These are phyloP conservation scores for Xylaria sp. DNA, from an alignment of 2,329 filamentous ascomycete species.

Conservation along the genomic window DNA sequence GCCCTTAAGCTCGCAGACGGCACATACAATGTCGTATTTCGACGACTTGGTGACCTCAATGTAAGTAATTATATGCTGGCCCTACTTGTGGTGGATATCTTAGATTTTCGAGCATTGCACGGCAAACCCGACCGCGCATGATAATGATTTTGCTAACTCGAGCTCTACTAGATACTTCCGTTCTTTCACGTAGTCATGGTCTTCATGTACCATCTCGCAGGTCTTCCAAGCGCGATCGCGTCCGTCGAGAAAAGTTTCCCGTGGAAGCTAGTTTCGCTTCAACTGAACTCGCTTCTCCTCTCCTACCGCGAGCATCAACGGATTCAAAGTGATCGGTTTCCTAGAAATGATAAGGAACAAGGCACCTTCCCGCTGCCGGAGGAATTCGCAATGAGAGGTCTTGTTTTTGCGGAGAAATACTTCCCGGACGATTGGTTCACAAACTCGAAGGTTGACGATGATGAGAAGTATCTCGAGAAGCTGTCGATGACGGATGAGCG, in stretches of 20 bases:
- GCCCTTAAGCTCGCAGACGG: constrained; percentile 30
- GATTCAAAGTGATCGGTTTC: constrained; percentile 51
- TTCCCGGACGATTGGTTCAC: constrained; percentile 63
- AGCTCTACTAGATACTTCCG: constrained; percentile 43
- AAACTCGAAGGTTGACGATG: constrained; percentile 63
- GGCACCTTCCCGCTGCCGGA: constrained; percentile 64
- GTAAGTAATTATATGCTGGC: constrained; percentile 35
- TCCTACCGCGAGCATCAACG: constrained; percentile 35
- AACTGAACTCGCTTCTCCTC: constrained; percentile 44
- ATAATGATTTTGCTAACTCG: constrained; percentile 2
- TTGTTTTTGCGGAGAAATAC: constrained; percentile 62
- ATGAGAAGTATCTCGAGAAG: constrained; percentile 66
- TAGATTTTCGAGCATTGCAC: too few species aligned
- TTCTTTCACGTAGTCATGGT: constrained; percentile 65
- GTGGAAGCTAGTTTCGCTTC: constrained; percentile 53
- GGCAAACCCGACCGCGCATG: too few species aligned
- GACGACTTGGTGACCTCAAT: constrained; percentile 58
- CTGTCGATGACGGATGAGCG: constrained; percentile 61
- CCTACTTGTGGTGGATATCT: too few species aligned
- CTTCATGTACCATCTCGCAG: constrained; percentile 55
- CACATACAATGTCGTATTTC: constrained; percentile 46
- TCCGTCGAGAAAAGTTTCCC: constrained; percentile 51
- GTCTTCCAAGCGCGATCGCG: constrained; percentile 45
- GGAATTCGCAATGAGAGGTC: constrained; percentile 67
- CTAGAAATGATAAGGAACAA: constrained; percentile 45